phyloP scores from a whole-genome alignment of 2,329 filamentous ascomycete species.

The Colletotrichum sublineola region DNA sequence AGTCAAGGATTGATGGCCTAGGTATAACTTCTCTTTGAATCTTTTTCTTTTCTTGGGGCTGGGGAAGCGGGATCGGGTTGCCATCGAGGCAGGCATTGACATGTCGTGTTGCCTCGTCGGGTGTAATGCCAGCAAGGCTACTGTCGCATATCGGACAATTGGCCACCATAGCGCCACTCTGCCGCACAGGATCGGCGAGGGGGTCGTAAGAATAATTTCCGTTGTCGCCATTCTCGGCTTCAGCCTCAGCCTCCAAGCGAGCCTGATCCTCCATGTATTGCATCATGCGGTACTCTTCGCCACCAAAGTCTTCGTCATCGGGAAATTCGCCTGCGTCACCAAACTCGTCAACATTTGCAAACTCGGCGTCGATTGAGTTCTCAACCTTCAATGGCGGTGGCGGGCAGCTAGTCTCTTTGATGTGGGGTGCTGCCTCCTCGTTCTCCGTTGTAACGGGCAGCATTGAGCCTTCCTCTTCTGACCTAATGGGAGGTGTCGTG shows the following conservation, averaged over 20 bases:
- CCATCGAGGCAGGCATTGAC: slow-evolving; percentile 96
- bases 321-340: slow-evolving; percentile 69
- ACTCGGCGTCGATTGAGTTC: slow-evolving; percentile 50
- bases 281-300: slow-evolving; percentile 75
- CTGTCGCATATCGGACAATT: slow-evolving; percentile 84
- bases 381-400: slow-evolving; percentile 48
- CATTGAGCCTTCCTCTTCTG: neutral
- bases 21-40: slow-evolving; percentile 23
- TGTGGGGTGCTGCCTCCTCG: slow-evolving; percentile 16
- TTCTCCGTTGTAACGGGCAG: neutral
- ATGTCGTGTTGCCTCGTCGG: slow-evolving; percentile 81
- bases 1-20: slow-evolving; percentile 50
- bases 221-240: slow-evolving; percentile 64
- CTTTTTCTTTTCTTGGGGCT: slow-evolving; percentile 42
- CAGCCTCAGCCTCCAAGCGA: slow-evolving; percentile 68
- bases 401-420: slow-evolving; percentile 39
- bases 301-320: slow-evolving; percentile 63
- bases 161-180: slow-evolving; percentile 51
- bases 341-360: slow-evolving; percentile 53
- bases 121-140: slow-evolving; percentile 69
- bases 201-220: slow-evolving; percentile 55
- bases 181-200: slow-evolving; percentile 49
- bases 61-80: slow-evolving; percentile 72
- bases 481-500: neutral
- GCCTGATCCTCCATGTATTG: slow-evolving; percentile 83